Evolutionary conservation across 768 basidiomycete genomes (phyloP).

Genomic region (Hypsizygus marmoreus): DNA sequence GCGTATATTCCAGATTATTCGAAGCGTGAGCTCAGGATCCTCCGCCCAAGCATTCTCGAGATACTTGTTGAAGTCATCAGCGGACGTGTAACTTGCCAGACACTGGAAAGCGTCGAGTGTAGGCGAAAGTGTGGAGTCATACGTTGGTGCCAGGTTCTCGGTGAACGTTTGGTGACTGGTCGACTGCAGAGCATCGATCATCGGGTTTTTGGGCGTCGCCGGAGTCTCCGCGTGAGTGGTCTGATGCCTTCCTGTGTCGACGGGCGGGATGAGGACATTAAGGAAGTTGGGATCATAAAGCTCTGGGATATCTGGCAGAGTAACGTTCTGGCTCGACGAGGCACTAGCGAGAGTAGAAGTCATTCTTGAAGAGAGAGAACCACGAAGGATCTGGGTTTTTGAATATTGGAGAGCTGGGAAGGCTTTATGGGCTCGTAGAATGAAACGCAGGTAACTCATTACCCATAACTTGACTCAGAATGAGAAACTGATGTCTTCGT

Average conservation of each 20-base stretch:
- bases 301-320: slow-evolving; percentile 59
- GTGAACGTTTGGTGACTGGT: slow-evolving; percentile 49
- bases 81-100: slow-evolving; percentile 29
- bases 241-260: not conserved
- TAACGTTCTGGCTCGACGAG: slow-evolving; percentile 43
- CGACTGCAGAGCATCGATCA: slow-evolving; percentile 56
- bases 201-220: slow-evolving; percentile 36
- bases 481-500: too few relatives aligned
- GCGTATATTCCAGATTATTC: slow-evolving; percentile 66
- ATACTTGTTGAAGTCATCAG: slow-evolving; percentile 27
- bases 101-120: slow-evolving; percentile 61
- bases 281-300: slow-evolving; percentile 59
- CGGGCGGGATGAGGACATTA: slow-evolving; percentile 52
- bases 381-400: too few relatives aligned
- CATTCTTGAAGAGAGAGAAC: slow-evolving; percentile 9
- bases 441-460: too few relatives aligned
- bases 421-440: too few relatives aligned
- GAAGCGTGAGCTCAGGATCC: slow-evolving; percentile 58
- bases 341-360: slow-evolving; percentile 17
- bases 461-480: too few relatives aligned
- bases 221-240: slow-evolving; percentile 2
- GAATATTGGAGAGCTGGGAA: too few relatives aligned
- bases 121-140: slow-evolving; percentile 48
- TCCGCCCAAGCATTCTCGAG: slow-evolving; percentile 59
- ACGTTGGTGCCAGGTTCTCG: slow-evolving; percentile 51